A percentile compares a stretch with the other conserved stretches of the same genome.
These are phyloP conservation scores for Agaricales sp. DNA, from an alignment of 1,284 basidiomycete species.

Conservation along the genomic window DNA sequence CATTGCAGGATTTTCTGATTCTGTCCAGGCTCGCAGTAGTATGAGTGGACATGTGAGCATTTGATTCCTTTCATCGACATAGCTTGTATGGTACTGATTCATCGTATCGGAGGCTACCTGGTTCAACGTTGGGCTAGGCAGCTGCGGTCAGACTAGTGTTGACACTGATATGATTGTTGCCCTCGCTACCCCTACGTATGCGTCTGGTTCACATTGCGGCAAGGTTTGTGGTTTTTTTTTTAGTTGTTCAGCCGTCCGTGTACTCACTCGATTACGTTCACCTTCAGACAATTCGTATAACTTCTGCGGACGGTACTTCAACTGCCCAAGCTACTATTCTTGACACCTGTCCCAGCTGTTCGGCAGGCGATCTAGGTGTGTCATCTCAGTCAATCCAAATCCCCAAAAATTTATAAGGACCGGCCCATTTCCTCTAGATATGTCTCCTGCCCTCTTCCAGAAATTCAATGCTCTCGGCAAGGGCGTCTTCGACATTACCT, in stretches of 20 bases:
- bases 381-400: background rate
- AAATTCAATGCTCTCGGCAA: constrained; percentile 1
- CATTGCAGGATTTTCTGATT: background rate
- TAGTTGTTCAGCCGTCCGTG: too few relatives aligned
- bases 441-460: constrained; percentile 5
- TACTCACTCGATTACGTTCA: background rate
- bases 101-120: constrained; percentile 11
- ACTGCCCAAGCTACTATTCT: constrained; percentile 4
- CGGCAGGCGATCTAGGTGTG: constrained; percentile 5
- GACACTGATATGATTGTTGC: constrained; percentile 28
- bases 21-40: background rate
- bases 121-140: constrained; percentile 31
- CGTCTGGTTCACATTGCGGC: constrained; percentile 25
- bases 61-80: background rate
- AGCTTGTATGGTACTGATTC: background rate
- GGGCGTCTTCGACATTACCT: constrained; percentile 3
- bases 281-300: background rate
- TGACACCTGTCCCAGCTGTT: constrained; percentile 6
- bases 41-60: background rate
- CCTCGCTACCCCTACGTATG: constrained; percentile 24
- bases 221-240: constrained; percentile 17
- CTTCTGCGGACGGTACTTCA: background rate
- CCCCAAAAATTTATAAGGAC: background rate
- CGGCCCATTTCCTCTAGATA: background rate
- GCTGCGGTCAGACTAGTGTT: constrained; percentile 26